These are phyloP conservation scores for Bretschneidera sinensis DNA, from an alignment of 345 rosid species.

Conservation along the genomic window DNA sequence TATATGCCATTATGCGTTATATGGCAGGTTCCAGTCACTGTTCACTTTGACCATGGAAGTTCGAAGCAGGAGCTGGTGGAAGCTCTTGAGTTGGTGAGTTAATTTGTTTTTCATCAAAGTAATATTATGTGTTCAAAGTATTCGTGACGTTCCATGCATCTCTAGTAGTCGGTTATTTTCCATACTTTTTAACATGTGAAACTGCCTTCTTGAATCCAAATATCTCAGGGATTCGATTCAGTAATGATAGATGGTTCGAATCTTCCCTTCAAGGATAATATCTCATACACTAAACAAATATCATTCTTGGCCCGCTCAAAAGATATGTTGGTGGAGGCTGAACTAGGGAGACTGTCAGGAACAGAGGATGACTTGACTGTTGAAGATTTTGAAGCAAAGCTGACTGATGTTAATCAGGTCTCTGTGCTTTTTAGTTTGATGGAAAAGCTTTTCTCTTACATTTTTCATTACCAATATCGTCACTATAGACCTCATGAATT, in stretches of 20 bases:
- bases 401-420: conserved; percentile 83
- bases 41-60: conserved; percentile 94
- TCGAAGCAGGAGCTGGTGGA: conserved; percentile 74
- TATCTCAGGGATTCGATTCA: conserved; percentile 78
- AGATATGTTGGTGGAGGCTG: conserved; percentile 84
- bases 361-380: conserved; percentile 96
- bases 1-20: conserved; percentile 7
- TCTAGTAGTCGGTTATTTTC: neutral
- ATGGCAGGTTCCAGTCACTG: conserved; percentile 84
- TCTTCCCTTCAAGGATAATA: conserved; percentile 73
- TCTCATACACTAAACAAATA: conserved; percentile 66
- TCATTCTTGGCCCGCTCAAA: conserved; percentile 63
- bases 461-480: conserved; percentile 8
- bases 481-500: conserved; percentile 15
- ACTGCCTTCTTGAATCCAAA: conserved; percentile 15
- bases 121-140: neutral
- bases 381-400: conserved; percentile 87
- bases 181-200: neutral
- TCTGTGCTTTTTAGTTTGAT: conserved; percentile 1
- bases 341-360: conserved; percentile 89
- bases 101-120: neutral
- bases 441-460: conserved; percentile 9
- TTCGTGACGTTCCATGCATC: neutral
- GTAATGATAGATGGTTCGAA: conserved; percentile 97
- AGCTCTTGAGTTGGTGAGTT: conserved; percentile 70